Evolutionary conservation across 768 basidiomycete species (phyloP), one percentile per base, ranked within the genome.

Genomic region (Glaciozyma antarctica): DNA sequence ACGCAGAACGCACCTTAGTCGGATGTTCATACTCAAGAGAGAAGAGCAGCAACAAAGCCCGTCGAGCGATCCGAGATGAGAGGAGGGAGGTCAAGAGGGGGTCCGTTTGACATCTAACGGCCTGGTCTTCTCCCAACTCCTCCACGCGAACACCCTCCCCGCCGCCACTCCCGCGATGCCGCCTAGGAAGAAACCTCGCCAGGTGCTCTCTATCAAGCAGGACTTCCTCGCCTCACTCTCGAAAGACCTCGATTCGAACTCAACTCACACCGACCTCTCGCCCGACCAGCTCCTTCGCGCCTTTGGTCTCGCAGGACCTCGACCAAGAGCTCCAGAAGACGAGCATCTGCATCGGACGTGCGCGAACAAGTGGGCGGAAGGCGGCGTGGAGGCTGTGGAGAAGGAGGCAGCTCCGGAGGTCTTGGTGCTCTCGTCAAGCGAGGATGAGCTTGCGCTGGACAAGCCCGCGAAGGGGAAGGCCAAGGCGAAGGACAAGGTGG

Each of bases 401-500:
- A 41, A 55, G 30, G 28, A 24, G 34, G 5, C 59, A 24, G 22
- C 59, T 7, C 32, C 62, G 15, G 65, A 62, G 19, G 64, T 63
- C 5, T 21, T 63, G 28, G 52, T 54, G 4, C n/a, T 63, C 21
- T 63, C 64, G n/a, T 56, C 61, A 43, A 5, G 45, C 19, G 10
- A 52, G 19, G 57, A 28, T 16, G 8, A 52, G n/a, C 24, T 15
- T 2, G 47, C 24, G 48, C 26, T 30, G 24, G 44, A 13, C 19
- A 53, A 58, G 30, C 2, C 5, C 2, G 57, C 45, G 24, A 52
- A 28, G 41, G 62, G 54, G 24, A 52, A 28, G 48, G 59, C 54
- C 30, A 67, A 69, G 58, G 64, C 28, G 1, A 66, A 66, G 53
- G 49, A 53, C 43, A 47, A 60, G 52, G 62, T 24, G 34, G 48